These are phyloP conservation scores for Collariella sp. DNA, from an alignment of 495 filamentous ascomycete genomes.

Conservation along the genomic window DNA sequence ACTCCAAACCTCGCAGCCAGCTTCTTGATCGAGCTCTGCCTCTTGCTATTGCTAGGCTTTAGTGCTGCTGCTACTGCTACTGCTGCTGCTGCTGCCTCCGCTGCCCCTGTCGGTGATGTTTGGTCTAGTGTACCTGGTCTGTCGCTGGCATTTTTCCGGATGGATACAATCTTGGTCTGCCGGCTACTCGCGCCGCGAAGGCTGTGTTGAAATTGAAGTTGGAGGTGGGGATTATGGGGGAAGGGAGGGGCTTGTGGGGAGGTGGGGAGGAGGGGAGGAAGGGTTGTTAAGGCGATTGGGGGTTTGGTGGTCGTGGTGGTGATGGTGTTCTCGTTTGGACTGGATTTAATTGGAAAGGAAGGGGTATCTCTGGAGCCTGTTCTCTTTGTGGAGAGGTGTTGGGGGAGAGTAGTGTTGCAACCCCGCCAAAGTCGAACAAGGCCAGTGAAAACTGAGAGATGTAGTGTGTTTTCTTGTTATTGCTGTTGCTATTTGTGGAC, in stretches of 20 bases:
- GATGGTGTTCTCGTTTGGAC: too few species aligned
- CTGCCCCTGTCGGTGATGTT: neutral
- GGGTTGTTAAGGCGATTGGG: too few species aligned
- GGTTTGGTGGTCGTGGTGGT: too few species aligned
- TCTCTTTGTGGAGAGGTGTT: too few species aligned
- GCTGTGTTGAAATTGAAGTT: slow-evolving; percentile 2
- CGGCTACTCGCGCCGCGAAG: neutral
- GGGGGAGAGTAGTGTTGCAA: too few species aligned
- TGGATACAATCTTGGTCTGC: slow-evolving; percentile 1
- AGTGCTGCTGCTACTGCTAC: too few species aligned
- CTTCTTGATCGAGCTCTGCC: slow-evolving; percentile 3
- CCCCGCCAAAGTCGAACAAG: too few species aligned
- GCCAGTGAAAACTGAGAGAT: neutral
- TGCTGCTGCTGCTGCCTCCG: too few species aligned
- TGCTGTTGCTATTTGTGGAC: neutral
- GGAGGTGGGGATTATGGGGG: neutral
- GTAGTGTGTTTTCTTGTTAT: neutral
- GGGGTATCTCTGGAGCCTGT: too few species aligned
- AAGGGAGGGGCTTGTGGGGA: neutral
- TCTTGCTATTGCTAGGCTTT: too few species aligned
- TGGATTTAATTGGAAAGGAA: too few species aligned
- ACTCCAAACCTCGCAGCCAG: slow-evolving; percentile 1
- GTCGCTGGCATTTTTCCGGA: neutral
- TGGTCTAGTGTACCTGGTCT: too few species aligned
- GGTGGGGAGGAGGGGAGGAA: neutral